A percentile compares a stretch with the other conserved stretches of the same genome.
phyloP scores from a whole-genome alignment of 2,329 filamentous ascomycete species.

The Zopfia rhizophila region DNA sequence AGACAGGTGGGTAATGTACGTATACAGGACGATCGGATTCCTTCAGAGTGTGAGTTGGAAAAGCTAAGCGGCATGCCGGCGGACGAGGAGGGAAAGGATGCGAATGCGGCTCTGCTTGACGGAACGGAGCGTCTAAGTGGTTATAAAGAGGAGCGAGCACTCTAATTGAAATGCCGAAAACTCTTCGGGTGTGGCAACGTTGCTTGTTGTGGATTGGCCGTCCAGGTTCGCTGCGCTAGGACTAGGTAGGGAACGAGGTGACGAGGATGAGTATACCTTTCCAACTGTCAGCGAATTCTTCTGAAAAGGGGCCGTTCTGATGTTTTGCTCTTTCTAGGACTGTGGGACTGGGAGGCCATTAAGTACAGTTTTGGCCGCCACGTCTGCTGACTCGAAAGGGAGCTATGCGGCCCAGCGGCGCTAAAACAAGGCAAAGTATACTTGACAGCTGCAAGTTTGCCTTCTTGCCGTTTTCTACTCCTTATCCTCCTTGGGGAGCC shows the following conservation, averaged over 20 bases:
- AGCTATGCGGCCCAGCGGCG: slow-evolving; percentile 15
- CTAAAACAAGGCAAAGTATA: slow-evolving; percentile 15
- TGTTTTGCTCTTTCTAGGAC: slow-evolving; percentile 11
- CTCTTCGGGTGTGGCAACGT: slow-evolving; percentile 11
- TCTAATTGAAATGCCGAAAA: slow-evolving; percentile 22
- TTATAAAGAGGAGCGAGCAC: slow-evolving; percentile 25
- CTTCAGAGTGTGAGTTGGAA: not conserved
- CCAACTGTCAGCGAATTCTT: slow-evolving; percentile 13
- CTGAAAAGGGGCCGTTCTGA: slow-evolving; percentile 13
- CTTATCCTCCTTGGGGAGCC: slow-evolving; percentile 18
- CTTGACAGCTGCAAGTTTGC: slow-evolving; percentile 28
- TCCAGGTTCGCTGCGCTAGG: slow-evolving; percentile 5
- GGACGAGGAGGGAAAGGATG: slow-evolving; percentile 19
- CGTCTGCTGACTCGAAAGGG: slow-evolving; percentile 23
- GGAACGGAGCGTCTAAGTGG: slow-evolving; percentile 2
- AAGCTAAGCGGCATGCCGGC: slow-evolving; percentile 16
- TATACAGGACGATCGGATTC: not conserved
- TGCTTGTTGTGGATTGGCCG: slow-evolving; percentile 22
- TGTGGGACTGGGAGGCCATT: slow-evolving; percentile 20
- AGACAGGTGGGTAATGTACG: slow-evolving; percentile 2
- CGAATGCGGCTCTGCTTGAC: slow-evolving; percentile 32
- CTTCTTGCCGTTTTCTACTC: slow-evolving; percentile 28
- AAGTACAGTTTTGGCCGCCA: slow-evolving; percentile 19
- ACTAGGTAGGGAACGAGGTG: slow-evolving; percentile 1
- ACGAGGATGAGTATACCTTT: slow-evolving; percentile 26